Evolutionary conservation across 1,284 basidiomycete genomes (phyloP).

Genomic region (Apiotrichum montevideense): DNA sequence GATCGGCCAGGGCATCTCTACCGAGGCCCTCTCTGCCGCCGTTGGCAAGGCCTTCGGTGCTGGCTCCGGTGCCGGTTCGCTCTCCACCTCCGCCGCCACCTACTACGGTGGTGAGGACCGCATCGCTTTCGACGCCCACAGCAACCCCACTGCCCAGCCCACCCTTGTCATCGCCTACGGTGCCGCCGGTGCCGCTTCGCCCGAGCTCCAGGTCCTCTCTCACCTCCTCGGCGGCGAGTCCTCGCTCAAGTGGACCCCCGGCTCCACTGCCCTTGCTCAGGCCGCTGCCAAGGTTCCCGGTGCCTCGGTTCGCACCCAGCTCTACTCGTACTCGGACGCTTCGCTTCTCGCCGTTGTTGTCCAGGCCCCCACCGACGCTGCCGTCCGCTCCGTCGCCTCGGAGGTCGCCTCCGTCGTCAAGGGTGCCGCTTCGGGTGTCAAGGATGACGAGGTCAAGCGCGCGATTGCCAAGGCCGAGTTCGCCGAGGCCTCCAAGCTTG

Average conservation of each 20-base stretch:
- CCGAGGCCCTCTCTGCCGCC: constrained; percentile 61
- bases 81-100: constrained; percentile 35
- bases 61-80: constrained; percentile 38
- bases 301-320: constrained; percentile 61
- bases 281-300: constrained; percentile 45
- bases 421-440: constrained; percentile 56
- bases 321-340: constrained; percentile 83
- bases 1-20: constrained; percentile 76
- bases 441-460: constrained; percentile 65
- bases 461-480: constrained; percentile 85
- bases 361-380: constrained; percentile 40
- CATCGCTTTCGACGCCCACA: constrained; percentile 53
- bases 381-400: constrained; percentile 51
- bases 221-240: constrained; percentile 65
- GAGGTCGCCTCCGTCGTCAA: constrained; percentile 63
- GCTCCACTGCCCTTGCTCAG: constrained; percentile 61
- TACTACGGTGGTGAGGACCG: constrained; percentile 86
- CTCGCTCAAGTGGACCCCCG: constrained; percentile 77
- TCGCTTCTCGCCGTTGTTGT: constrained; percentile 74
- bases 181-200: constrained; percentile 54
- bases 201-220: constrained; percentile 68
- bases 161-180: constrained; percentile 81
- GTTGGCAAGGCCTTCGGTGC: constrained; percentile 63
- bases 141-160: constrained; percentile 53
- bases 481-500: constrained; percentile 61